A percentile compares a stretch with the other conserved stretches of the same genome.
These are phyloP conservation scores for Neofusicoccum cordaticola DNA, from an alignment of 2,329 filamentous ascomycete genomes.

Conservation along the genomic window DNA sequence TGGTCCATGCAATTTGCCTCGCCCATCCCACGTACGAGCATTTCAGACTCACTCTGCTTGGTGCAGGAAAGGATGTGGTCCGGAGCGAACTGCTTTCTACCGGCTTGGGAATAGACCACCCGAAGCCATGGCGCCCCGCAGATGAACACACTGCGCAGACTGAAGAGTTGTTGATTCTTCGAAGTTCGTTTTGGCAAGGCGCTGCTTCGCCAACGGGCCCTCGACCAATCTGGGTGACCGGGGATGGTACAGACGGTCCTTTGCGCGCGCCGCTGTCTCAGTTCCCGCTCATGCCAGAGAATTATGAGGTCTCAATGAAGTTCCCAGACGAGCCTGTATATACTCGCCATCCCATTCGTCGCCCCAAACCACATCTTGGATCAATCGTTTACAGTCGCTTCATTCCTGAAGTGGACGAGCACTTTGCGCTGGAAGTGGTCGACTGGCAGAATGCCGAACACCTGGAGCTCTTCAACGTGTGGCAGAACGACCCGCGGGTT, in stretches of 20 bases:
- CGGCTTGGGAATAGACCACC: slow-evolving; percentile 38
- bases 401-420: slow-evolving; percentile 72
- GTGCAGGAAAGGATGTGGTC: slow-evolving; percentile 39
- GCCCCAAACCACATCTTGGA: slow-evolving; percentile 68
- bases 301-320: slow-evolving; percentile 43
- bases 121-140: slow-evolving; percentile 31
- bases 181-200: slow-evolving; percentile 48
- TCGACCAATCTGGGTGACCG: slow-evolving; percentile 38
- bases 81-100: slow-evolving; percentile 34
- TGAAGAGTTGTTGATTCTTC: slow-evolving; percentile 48
- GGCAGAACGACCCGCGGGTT: slow-evolving; percentile 82
- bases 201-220: slow-evolving; percentile 43
- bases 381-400: slow-evolving; percentile 74
- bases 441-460: slow-evolving; percentile 65
- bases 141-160: slow-evolving; percentile 33
- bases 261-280: slow-evolving; percentile 11
- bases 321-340: slow-evolving; percentile 52
- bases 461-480: slow-evolving; percentile 68
- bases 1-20: slow-evolving; percentile 46
- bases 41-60: slow-evolving; percentile 43
- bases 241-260: not conserved
- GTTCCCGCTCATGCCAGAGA: slow-evolving; percentile 40
- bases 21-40: slow-evolving; percentile 44
- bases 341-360: slow-evolving; percentile 68
- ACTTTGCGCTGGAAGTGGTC: slow-evolving; percentile 71